Evolutionary conservation across 495 filamentous ascomycete genomes (phyloP).

Genomic region (Neurospora sp.): DNA sequence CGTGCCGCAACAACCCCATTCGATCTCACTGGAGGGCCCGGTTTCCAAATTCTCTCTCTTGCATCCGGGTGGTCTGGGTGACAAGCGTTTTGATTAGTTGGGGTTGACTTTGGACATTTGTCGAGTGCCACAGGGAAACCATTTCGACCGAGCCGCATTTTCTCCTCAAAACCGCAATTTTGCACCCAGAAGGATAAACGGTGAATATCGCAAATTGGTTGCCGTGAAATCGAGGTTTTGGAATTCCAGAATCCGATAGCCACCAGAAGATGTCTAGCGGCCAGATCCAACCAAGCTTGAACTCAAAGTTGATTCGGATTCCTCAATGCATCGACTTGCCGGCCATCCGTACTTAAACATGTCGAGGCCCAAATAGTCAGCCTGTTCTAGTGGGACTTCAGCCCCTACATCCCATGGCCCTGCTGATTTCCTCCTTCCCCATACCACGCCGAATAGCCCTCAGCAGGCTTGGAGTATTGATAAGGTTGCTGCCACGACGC

Average conservation of each 20-base stretch:
- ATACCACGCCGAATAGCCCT: slow-evolving; percentile 33
- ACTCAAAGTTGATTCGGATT: background rate
- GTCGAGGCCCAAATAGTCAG: background rate
- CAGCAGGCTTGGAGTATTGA: slow-evolving; percentile 27
- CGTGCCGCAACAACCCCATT: background rate
- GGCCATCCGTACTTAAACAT: background rate
- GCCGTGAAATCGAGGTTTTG: background rate
- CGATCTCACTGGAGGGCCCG: background rate
- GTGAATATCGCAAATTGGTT: background rate
- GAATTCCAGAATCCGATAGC: background rate
- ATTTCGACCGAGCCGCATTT: background rate
- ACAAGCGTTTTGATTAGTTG: background rate
- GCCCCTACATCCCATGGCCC: background rate
- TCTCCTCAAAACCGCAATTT: background rate
- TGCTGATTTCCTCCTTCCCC: slow-evolving; percentile 24
- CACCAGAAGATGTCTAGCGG: background rate
- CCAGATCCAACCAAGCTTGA: background rate
- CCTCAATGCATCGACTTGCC: background rate
- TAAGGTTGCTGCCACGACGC: slow-evolving; percentile 35
- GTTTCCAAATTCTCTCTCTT: background rate
- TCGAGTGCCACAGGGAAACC: background rate
- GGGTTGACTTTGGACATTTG: background rate
- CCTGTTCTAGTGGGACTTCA: background rate
- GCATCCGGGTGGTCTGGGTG: background rate
- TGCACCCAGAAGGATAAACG: background rate